Evolutionary conservation across 176 grass and related monocot genomes (phyloP), one percentile per base, ranked within the genome.

Genomic region (Rhynchospora pubera): DNA sequence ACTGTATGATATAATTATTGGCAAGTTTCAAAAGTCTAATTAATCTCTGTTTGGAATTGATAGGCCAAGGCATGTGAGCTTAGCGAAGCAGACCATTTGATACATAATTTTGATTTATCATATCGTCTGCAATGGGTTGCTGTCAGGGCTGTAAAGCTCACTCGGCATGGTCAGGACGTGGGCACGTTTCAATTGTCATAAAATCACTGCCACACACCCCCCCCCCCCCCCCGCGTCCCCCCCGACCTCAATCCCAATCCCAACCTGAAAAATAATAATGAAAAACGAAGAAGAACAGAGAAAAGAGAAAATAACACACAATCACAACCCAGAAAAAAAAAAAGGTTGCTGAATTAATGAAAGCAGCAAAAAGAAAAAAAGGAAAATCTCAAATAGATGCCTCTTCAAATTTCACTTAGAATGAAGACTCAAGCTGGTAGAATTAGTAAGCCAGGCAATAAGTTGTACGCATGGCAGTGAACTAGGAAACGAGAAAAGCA

Each of bases 91-190:
- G 94, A 86, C 72, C 72, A 88, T 84, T 82, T 93, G 80, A 88
- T 92, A 87, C 95, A 91, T 60, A 91, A 92, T 87, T 83, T 98
- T 74, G 92, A 98, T 84, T 89, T 98, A 82, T 98, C 92, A 58
- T 98, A 98, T 66, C 74, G 81, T 60, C 92, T 93, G 76, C 87
- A 89, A 32, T 98, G 95, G 95, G 77, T 91, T 74, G 81, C 89
- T 34, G 61, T 50, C 63, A 93, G 85, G 89, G 81, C 85, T 46
- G 90, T 98, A 79, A 89, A 83, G 75, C 89, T 98, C 83, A 90
- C 79, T 65, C 91, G 82, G 62, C 87, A 98, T 79, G 87, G 84
- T 34, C 90, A 93, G 79, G 95, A 88, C 44, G 65, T 98, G 90
- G 95, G 92, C 80, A 90, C 75, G 79, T 98, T 98, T 92, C 92